A percentile compares a stretch with the other conserved stretches of the same genome.
These are phyloP conservation scores for Cokeromyces recurvatus DNA, from an alignment of 371 early-diverging fungal genomes.

Conservation along the genomic window DNA sequence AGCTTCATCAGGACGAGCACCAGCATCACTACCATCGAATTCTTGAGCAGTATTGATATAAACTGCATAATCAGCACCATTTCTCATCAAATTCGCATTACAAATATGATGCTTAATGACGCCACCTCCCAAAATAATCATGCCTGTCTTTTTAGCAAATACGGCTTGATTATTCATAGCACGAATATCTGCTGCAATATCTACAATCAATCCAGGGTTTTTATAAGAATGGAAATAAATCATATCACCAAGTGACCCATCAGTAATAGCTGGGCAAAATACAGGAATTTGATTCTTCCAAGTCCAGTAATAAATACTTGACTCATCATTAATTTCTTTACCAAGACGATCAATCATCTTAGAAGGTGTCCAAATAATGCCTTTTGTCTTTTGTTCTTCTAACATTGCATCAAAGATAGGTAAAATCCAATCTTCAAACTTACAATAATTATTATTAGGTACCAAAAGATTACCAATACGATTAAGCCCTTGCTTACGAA, in stretches of 20 bases:
- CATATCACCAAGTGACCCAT: slow-evolving; percentile 99
- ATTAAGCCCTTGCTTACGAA: slow-evolving; percentile 94
- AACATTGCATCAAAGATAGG: slow-evolving; percentile 94
- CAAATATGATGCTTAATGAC: slow-evolving; percentile 99
- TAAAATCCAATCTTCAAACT: slow-evolving; percentile 98
- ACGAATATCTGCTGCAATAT: slow-evolving; percentile 95
- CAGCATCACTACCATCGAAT: slow-evolving; percentile 99
- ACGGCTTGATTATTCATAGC: slow-evolving; percentile 94
- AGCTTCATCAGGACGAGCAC: slow-evolving; percentile 98
- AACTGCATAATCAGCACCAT: slow-evolving; percentile 98
- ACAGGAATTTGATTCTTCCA: slow-evolving; percentile 95
- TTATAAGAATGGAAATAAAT: slow-evolving; percentile 96
- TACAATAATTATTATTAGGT: slow-evolving; percentile 99
- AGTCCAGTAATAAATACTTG: slow-evolving; percentile 96
- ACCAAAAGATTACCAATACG: slow-evolving; percentile 98
- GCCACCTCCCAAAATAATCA: slow-evolving; percentile 99
- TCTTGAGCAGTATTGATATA: slow-evolving; percentile 99
- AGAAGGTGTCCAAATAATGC: slow-evolving; percentile 89
- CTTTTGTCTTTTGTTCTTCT: slow-evolving; percentile 77
- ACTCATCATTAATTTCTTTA: slow-evolving; percentile 91
- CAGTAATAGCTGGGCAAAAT: slow-evolving; percentile 98
- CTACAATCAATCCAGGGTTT: slow-evolving; percentile 93
- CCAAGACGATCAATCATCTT: slow-evolving; percentile 93
- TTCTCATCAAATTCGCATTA: slow-evolving; percentile 99
- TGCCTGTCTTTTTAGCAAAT: slow-evolving; percentile 93